phyloP scores from a whole-genome alignment of 108 stramenopile species.

The Skeletonema marinoi region DNA sequence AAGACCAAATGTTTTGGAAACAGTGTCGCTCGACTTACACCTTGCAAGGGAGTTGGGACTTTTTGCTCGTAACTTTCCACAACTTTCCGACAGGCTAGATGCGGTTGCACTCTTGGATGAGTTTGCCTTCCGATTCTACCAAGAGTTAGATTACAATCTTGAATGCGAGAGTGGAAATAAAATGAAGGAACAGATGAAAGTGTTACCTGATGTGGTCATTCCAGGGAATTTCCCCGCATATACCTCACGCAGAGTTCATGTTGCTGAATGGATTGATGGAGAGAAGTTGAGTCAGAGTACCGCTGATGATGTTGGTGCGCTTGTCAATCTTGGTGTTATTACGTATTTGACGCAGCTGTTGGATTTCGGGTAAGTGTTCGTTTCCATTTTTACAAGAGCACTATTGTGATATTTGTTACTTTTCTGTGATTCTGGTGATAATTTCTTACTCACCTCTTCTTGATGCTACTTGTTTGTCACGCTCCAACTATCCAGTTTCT shows the following conservation, averaged over 20 bases:
- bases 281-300: conserved; percentile 91
- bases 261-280: conserved; percentile 96
- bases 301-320: conserved; percentile 90
- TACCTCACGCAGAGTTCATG: conserved; percentile 89
- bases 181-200: conserved; percentile 85
- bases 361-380: conserved; percentile 56
- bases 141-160: conserved; percentile 93
- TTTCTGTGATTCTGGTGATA: too few species aligned
- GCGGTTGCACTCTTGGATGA: conserved; percentile 92
- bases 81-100: conserved; percentile 76
- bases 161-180: conserved; percentile 89
- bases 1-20: conserved; percentile 91
- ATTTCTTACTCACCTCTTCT: too few species aligned
- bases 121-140: conserved; percentile 92
- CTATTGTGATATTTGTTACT: too few species aligned
- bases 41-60: conserved; percentile 86
- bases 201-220: conserved; percentile 87
- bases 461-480: too few species aligned
- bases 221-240: conserved; percentile 89
- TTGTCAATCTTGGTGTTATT: conserved; percentile 94
- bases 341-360: conserved; percentile 93
- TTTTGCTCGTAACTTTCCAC: conserved; percentile 74
- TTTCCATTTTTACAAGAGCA: too few species aligned
- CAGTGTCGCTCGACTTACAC: conserved; percentile 90
- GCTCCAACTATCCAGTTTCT: conserved; percentile 45